Base-by-base conservation (phyloP, 345 rosid species). In the Arabis alpina region DNA sequence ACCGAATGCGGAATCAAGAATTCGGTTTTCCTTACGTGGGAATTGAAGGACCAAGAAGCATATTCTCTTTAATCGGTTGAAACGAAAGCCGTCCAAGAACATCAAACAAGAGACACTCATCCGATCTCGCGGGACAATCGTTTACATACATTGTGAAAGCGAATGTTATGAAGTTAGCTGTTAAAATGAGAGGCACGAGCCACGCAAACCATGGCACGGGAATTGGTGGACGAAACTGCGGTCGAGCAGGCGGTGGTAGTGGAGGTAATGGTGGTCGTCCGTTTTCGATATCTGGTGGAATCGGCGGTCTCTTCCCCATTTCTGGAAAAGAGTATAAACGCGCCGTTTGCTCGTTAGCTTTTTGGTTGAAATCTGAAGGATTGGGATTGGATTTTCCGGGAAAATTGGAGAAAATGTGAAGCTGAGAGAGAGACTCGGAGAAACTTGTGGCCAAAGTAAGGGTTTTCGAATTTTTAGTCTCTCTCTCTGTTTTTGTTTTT, bases 41-140 rank as follows among this genome's bases (percentile, higher is more conserved):
- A 34, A 65, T 32, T 19, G 94, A 82, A 71, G 96, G 98, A 45
- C 98, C 98, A 1, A 92, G 71, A 45, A 86, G 82, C 48, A 72
- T 72, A 70, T 88, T 88, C 30, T 79, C 81, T 6, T 61, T 47
- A 15, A 73, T 37, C 0, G 86, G 84, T 58, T 86, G 78, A 68
- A 88, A 88, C 5, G 94, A 84, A 49, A 83, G 83, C 74, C 87
- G 70, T 36, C 91, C 94, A 0, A 88, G 66, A 25, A 25, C 19
- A 49, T 77, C 75, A 65, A 63, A 80, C 2, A 80, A 52, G 32
- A 88, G 2, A 54, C 95, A 88, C 1, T 74, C 69, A 8, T 81
- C 72, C 8, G 87, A 69, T 41, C 61, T 70, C 3, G 54, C 69
- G 2, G 98, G 96, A 50, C 96, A 92, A 64, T 92, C 69, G 30